Evolutionary conservation across 2,329 filamentous ascomycete species (phyloP).

Genomic region (Bipolaris sorokiniana): DNA sequence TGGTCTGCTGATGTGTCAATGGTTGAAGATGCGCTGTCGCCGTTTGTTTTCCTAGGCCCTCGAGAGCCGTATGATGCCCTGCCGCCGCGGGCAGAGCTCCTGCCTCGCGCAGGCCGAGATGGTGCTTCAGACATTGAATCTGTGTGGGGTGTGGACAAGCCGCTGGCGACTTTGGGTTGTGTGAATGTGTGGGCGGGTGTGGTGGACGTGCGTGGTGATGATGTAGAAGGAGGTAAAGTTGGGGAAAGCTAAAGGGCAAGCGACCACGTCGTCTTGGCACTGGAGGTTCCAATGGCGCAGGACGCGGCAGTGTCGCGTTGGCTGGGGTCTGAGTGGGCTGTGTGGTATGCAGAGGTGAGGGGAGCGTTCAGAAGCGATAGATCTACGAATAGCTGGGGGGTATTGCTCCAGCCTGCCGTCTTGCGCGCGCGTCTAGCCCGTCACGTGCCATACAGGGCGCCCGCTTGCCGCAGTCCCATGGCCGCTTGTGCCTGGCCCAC

Average conservation of each 20-base stretch:
- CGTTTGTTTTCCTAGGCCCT: constrained; percentile 66
- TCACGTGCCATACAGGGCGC: constrained; percentile 15
- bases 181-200: constrained; percentile 32
- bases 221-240: constrained; percentile 42
- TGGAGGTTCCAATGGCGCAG: constrained; percentile 24
- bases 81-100: constrained; percentile 87
- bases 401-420: constrained; percentile 14
- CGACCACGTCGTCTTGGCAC: constrained; percentile 39
- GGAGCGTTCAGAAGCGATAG: constrained; percentile 17
- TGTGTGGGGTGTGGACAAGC: constrained; percentile 49
- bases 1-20: constrained; percentile 75
- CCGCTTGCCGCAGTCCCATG: constrained; percentile 10
- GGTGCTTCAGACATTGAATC: constrained; percentile 90
- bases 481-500: constrained; percentile 12
- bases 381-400: constrained; percentile 11
- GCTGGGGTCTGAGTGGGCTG: constrained; percentile 17
- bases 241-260: constrained; percentile 41
- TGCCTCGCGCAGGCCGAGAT: constrained; percentile 85
- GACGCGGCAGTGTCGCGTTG: constrained; percentile 31
- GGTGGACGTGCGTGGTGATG: constrained; percentile 38
- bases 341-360: constrained; percentile 17
- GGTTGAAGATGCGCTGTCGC: constrained; percentile 68
- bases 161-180: constrained; percentile 29
- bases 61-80: constrained; percentile 69
- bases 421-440: constrained; percentile 17